Percentiles rank a stretch among this genome's conserved stretches.
Conservation (phyloP, 2,329 filamentous ascomycete species). For the Claviceps monticola region DNA sequence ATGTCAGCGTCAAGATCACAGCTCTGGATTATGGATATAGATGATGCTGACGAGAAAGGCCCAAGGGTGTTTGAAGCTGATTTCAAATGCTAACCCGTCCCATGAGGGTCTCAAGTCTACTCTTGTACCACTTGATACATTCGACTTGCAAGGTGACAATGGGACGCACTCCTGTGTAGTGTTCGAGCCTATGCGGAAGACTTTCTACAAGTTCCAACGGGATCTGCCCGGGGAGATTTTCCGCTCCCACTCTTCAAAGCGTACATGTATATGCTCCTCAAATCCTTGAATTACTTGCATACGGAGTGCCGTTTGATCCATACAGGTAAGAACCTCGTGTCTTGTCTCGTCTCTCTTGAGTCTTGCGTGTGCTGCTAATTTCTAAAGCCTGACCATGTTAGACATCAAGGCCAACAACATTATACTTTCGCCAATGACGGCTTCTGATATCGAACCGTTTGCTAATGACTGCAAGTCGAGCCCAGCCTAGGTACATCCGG, state of each 20-base stretch:
- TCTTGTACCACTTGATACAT: constrained; percentile 7
- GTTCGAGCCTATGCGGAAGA: constrained; percentile 4
- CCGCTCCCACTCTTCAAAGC: constrained; percentile 7
- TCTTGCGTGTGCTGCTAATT: background rate
- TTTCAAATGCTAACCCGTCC: constrained; percentile 7
- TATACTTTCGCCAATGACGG: background rate
- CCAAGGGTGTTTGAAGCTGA: constrained; percentile 4
- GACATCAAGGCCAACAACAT: constrained; percentile 9
- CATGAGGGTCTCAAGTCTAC: constrained; percentile 7
- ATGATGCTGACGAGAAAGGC: constrained; percentile 8
- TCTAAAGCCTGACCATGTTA: background rate
- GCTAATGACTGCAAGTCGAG: background rate
- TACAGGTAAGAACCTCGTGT: background rate
- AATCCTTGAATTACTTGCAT: too few relatives aligned
- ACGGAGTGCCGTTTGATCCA: too few relatives aligned
- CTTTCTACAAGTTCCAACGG: constrained; percentile 5
- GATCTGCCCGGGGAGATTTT: constrained; percentile 7
- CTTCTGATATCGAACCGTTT: too few relatives aligned
- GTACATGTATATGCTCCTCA: constrained; percentile 1
- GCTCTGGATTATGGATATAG: constrained; percentile 6
- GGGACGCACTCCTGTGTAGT: constrained; percentile 12
- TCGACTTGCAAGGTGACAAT: constrained; percentile 6
- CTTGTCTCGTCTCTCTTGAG: constrained; percentile 3
- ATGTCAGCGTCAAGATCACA: too few relatives aligned
- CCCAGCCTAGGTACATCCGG: background rate